Evolutionary conservation across 768 basidiomycete genomes (phyloP), one percentile per base, ranked within the genome.

Genomic region (Tylopilus felleus): DNA sequence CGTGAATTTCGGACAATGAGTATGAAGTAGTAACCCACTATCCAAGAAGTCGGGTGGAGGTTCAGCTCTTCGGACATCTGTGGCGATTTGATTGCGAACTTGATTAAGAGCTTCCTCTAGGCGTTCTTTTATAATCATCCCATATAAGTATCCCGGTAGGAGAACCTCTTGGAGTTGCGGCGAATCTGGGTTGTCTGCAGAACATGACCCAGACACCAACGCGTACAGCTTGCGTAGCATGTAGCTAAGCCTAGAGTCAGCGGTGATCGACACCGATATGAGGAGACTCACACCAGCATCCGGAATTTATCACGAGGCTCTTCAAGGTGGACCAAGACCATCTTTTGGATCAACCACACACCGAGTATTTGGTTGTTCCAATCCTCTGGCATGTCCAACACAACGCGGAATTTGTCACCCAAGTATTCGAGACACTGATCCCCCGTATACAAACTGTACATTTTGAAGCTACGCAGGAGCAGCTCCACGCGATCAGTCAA

Each of bases 131-230:
- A 99, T 90, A 65, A 98, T 97, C 91, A 96, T 98, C 46, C 86
- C 86, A 68, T 97, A 98, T 22, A 99, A 70, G 60, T 77, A 83
- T 28, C 97, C 97, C 1, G 97, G 97, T 6, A 98, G 83, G 13
- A 99, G 80, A 44, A 96, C 93, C 66, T 99, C 97, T 69, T 99
- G 97, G 66, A 98, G 92, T 68, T 98, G 96, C 55, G 97, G 94
- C 1, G 95, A 98, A 79, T 99, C 97, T 5, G 97, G 95, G 68
- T 98, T 98, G 74, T 99, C 97, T 47, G 89, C 80, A 62, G 89
- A 90, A 60, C 92, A 97, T 40, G 87, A 83, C 40, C 88, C 86
- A 5, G 94, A 95, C 8, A 98, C 94, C 17, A 93, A 75, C 1
- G 92, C 81, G 63, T 92, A 98, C 13, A 99, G 77, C 72, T 98